phyloP scores from a whole-genome alignment of 768 basidiomycete species.

The Tubosaeta sp. region DNA sequence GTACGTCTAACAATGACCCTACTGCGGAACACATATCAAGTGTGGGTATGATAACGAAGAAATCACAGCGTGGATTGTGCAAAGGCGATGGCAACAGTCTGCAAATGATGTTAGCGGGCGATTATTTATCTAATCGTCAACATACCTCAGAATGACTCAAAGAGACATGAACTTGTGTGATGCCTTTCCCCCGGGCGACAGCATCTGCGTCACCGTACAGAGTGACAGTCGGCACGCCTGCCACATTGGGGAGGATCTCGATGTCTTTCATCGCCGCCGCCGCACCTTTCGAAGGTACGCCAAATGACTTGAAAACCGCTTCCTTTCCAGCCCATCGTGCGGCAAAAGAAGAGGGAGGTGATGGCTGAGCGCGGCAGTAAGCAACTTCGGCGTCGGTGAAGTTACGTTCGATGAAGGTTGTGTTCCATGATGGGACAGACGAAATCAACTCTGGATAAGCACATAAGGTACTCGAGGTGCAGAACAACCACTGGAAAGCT shows the following conservation, averaged over 20 bases:
- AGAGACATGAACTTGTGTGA: slow-evolving; percentile 75
- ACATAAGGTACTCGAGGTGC: slow-evolving; percentile 2
- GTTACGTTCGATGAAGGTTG: slow-evolving; percentile 85
- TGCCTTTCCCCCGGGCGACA: slow-evolving; percentile 67
- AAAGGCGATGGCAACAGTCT: slow-evolving; percentile 86
- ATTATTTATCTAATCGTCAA: slow-evolving; percentile 16
- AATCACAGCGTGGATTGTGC: slow-evolving; percentile 58
- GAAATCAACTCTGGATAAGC: slow-evolving; percentile 79
- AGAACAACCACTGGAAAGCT: slow-evolving; percentile 12
- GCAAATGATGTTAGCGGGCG: slow-evolving; percentile 10
- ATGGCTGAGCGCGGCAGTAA: slow-evolving; percentile 86
- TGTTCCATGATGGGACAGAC: slow-evolving; percentile 83
- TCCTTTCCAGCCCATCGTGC: slow-evolving; percentile 98
- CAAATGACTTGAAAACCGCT: slow-evolving; percentile 94
- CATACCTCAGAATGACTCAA: slow-evolving; percentile 90
- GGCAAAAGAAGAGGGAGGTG: slow-evolving; percentile 86
- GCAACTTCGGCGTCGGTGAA: slow-evolving; percentile 85
- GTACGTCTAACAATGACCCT: not conserved
- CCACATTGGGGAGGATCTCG: slow-evolving; percentile 78
- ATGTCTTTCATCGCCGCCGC: slow-evolving; percentile 96
- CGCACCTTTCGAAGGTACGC: slow-evolving; percentile 86
- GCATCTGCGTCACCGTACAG: slow-evolving; percentile 77
- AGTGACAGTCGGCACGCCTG: slow-evolving; percentile 74
- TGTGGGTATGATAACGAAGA: not conserved
- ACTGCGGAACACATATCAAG: slow-evolving; percentile 2